Base-by-base conservation (phyloP, 2,329 filamentous ascomycete species). In the Aspergillus ochraceoroseus region DNA sequence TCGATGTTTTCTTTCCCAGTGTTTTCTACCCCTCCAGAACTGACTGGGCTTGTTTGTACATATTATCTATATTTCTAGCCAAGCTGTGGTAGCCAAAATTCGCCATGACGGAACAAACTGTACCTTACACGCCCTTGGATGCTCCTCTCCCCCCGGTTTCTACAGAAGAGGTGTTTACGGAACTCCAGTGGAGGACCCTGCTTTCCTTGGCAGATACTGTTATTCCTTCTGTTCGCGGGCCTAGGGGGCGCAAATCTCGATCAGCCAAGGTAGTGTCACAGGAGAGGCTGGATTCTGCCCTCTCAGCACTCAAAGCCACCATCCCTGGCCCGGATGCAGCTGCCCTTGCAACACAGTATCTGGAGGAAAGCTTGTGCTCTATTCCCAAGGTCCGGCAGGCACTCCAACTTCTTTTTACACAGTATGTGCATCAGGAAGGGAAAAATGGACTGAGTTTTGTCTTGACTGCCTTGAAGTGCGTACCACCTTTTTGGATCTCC, bases 131-230 rank as follows among this genome's bases (percentile, higher is more conserved):
- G 13, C 64, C 68, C 7, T 42, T 65, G 44, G 63, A 65, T n/a
- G 59, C 62, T 26, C 69, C 73, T 36, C 57, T 76, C 7, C 69
- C 73, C 17, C 71, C 73, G 1, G 60, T 68, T 2, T 55, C 62
- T 1, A 66, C 73, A 11, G 61, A 67, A 8, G 66, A 73, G 33
- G 65, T 75, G 33, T 69, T 80, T 49, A 74, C 70, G 2, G 59
- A 71, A 8, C 57, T 65, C 2, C 79, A 82, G 68, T 82, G 78
- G 78, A 67, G 63, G 19, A 78, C 74, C 1, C 62, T 82, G 2
- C 64, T 76, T 32, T 71, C 77, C 15, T 69, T 82, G 19, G 67
- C 73, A 6, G 77, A 81, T 46, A 70, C 77, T 1, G 62, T 80
- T 33, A 64, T 82, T 13, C 77, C 78, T 1, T 67, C 73, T 2